Evolutionary conservation across 257 asterid species (phyloP), one percentile per base, ranked within the genome.

Genomic region (Solanum peruvianum): DNA sequence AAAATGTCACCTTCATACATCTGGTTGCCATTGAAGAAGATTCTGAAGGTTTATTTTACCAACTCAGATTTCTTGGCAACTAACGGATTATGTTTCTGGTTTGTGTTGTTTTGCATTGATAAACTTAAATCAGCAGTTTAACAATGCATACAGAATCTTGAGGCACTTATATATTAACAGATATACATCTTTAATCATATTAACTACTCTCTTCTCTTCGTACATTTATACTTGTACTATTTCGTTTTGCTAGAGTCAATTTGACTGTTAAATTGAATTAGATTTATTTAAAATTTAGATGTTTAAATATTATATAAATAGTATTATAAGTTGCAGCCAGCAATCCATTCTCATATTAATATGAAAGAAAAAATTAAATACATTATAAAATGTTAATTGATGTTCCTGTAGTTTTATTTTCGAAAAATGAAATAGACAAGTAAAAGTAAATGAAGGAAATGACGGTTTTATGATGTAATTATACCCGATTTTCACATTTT

Each of bases 241-340:
- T n/a, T 6, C 0, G 1, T 1, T 2, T 64, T 64, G 0, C 8
- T 0, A n/a, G 15, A 64, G 9, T 64, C 33, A n/a, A 2, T 64
- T 64, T 11, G 16, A 64, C 18, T 64, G 29, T 3, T n/a, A 64
- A n/a, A 64, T 64, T 58, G 27, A 58, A 58, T 0, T 21, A 20
- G 12, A 58, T 58, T 58, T 3, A 20, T 21, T 1, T 58, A 58
- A 58, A 58, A 9, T 3, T 58, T 58, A 9, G 67, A 58, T 9
- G 5, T 9, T 21, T 0, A 3, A 58, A 58, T 1, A 58, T 12
- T 58, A 20, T 0, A 58, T 20, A n/a, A 56, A 56, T 0, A 18
- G 7, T 20, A 58, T 58, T 58, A 58, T 58, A 58, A 58, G 0
- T 0, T 58, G 39, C 39, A 6, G 39, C 39, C 1, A 37, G 25